A percentile compares a stretch with the other conserved stretches of the same genome.
Evolutionary conservation across 2,329 filamentous ascomycete species (phyloP).

Genomic region (Diaporthe citrichinensis): DNA sequence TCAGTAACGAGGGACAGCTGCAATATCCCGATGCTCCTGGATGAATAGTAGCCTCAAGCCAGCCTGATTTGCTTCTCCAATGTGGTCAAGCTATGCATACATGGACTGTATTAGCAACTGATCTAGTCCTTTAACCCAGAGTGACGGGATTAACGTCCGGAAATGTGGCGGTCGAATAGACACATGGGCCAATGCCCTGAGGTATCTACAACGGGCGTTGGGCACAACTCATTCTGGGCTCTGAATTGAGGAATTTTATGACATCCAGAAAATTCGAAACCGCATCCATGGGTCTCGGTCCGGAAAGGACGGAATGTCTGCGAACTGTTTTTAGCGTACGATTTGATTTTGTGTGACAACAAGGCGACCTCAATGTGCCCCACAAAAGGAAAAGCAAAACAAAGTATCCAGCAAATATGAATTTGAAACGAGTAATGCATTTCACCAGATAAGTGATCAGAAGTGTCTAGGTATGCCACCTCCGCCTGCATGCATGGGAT

Average conservation of each 20-base stretch:
- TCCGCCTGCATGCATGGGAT: background rate
- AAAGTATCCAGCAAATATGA: background rate
- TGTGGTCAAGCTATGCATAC: background rate
- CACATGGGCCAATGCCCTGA: background rate
- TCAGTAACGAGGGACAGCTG: background rate
- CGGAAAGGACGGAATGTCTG: background rate
- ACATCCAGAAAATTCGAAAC: background rate
- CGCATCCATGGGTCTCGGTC: background rate
- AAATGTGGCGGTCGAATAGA: background rate
- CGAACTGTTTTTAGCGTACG: background rate
- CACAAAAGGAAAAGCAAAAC: no score
- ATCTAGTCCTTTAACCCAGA: background rate
- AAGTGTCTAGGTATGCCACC: background rate
- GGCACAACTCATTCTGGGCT: background rate
- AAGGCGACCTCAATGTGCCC: background rate
- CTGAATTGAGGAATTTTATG: background rate
- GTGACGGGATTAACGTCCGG: background rate
- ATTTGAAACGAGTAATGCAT: background rate
- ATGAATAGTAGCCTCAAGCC: background rate
- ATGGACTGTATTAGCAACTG: background rate
- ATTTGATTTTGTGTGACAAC: background rate
- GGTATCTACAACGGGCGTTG: background rate
- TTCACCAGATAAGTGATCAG: background rate
- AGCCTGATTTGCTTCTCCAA: background rate
- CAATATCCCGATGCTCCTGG: background rate